phyloP scores from a whole-genome alignment of 331 rosid species.

The Quercus lobata region DNA sequence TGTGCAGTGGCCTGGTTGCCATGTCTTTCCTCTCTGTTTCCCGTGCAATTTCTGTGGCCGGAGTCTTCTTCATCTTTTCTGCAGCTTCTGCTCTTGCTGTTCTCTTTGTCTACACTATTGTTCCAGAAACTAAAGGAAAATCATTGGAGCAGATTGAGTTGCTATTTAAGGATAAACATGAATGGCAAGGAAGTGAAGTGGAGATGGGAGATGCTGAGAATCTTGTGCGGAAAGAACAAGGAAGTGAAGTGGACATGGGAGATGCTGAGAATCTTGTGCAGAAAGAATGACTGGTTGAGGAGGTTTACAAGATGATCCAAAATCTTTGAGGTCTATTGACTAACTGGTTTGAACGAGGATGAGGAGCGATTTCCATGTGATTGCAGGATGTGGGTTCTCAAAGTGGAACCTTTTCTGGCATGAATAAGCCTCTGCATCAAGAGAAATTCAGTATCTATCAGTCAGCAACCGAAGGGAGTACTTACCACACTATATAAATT shows the following conservation, averaged over 20 bases:
- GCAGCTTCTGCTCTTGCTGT: conserved; percentile 59
- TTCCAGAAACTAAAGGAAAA: conserved; percentile 89
- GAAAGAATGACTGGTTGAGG: conserved; percentile 13
- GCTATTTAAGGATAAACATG: conserved; percentile 60
- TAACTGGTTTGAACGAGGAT: conserved; percentile 18
- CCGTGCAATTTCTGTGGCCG: conserved; percentile 46
- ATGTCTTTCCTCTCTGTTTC: conserved; percentile 78
- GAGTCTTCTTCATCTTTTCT: conserved; percentile 72
- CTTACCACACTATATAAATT: not conserved
- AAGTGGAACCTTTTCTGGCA: conserved; percentile 11
- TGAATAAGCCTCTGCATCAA: conserved; percentile 10
- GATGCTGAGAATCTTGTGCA: conserved; percentile 68
- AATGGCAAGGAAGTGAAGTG: conserved; percentile 36
- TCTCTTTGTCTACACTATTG: conserved; percentile 46
- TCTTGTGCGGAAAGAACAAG: conserved; percentile 53
- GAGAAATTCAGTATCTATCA: conserved; percentile 14
- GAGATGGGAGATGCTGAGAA: conserved; percentile 71
- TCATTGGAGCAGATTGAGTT: conserved; percentile 79
- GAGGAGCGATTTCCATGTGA: conserved; percentile 2
- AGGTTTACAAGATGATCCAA: conserved; percentile 6
- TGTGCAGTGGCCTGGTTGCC: conserved; percentile 69
- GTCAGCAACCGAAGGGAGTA: conserved; percentile 17
- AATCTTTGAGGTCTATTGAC: not conserved
- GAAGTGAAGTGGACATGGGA: conserved; percentile 54
- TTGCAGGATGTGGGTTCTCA: not conserved